Conservation (phyloP, 148 eudicot genomes). For the Oxyria digyna region DNA sequence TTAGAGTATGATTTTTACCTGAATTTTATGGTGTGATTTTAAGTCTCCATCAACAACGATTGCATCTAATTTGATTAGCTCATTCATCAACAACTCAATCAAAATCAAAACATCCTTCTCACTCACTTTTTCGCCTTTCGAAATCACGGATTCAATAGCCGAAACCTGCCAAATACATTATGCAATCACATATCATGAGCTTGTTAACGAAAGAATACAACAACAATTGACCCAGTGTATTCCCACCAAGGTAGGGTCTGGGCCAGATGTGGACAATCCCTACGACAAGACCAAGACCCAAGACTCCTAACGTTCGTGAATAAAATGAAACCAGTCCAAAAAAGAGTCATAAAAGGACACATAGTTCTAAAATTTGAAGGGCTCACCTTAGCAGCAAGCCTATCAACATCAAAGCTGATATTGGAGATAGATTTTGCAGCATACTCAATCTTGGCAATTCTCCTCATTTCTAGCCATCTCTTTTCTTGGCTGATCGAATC, state of each 20-base stretch:
- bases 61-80: constrained; percentile 64
- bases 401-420: constrained; percentile 77
- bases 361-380: too few species aligned
- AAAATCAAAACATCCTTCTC: constrained; percentile 47
- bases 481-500: constrained; percentile 81
- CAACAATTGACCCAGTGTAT: too few species aligned
- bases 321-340: too few species aligned
- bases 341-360: too few species aligned
- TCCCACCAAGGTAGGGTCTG: too few species aligned
- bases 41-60: constrained; percentile 64
- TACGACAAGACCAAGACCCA: too few species aligned
- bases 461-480: constrained; percentile 70
- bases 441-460: constrained; percentile 63
- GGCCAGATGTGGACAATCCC: not conserved
- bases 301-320: too few species aligned
- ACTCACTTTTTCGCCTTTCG: constrained; percentile 56
- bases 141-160: constrained; percentile 52
- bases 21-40: constrained; percentile 75
- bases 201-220: too few species aligned
- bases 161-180: constrained; percentile 59
- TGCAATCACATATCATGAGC: too few species aligned
- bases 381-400: constrained; percentile 62
- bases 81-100: constrained; percentile 68
- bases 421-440: constrained; percentile 63
- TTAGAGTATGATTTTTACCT: constrained; percentile 28